Evolutionary conservation across 768 basidiomycete species (phyloP).

Genomic region (Rhodotorula toruloides): DNA sequence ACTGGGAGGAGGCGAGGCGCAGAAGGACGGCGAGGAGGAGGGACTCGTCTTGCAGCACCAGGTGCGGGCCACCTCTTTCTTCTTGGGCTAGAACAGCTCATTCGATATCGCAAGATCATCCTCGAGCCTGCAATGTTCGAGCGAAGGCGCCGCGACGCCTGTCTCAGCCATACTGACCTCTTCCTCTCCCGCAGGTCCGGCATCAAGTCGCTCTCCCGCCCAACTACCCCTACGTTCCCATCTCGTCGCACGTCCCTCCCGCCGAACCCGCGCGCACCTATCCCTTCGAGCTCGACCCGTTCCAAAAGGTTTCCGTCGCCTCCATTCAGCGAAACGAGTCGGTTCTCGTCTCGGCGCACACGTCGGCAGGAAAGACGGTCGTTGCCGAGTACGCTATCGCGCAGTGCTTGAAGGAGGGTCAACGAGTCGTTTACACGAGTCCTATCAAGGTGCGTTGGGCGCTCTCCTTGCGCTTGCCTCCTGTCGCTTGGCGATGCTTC

Average conservation of each 20-base stretch:
- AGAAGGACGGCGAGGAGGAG: conserved; percentile 43
- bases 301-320: conserved; percentile 87
- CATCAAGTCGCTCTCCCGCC: conserved; percentile 96
- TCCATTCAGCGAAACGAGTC: conserved; percentile 97
- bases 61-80: conserved; percentile 30
- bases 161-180: not conserved
- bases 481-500: not conserved
- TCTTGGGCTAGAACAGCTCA: not conserved
- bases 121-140: not conserved
- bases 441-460: conserved; percentile 82
- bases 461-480: not conserved
- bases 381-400: conserved; percentile 99
- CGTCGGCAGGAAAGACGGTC: conserved; percentile 97
- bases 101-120: not conserved
- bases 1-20: conserved; percentile 56
- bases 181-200: conserved; percentile 59
- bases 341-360: conserved; percentile 96
- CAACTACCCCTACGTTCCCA: conserved; percentile 82
- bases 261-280: conserved; percentile 86
- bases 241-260: conserved; percentile 83
- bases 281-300: conserved; percentile 94
- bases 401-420: conserved; percentile 83
- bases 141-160: not conserved
- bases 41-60: conserved; percentile 48
- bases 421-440: conserved; percentile 97